These are phyloP conservation scores for Pseudocercospora fijiensis DNA, from an alignment of 2,329 filamentous ascomycete genomes.

Conservation along the genomic window DNA sequence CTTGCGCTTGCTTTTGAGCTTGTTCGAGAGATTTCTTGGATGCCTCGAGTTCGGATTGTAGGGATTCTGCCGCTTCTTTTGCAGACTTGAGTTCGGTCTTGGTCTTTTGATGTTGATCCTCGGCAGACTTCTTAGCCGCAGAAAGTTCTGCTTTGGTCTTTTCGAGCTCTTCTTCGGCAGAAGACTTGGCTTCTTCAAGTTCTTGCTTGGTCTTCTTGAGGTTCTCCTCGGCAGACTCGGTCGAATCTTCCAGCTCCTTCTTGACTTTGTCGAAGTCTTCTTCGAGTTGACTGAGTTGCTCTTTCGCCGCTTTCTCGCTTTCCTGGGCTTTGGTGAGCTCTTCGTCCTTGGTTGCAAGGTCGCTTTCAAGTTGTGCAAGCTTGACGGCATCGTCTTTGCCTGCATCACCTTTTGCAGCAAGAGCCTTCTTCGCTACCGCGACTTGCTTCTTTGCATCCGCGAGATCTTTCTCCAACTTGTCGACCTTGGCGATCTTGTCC, in stretches of 20 bases:
- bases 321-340: slow-evolving; percentile 16
- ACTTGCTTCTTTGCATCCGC: slow-evolving; percentile 16
- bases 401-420: background rate
- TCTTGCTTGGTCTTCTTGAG: slow-evolving; percentile 19
- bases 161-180: slow-evolving; percentile 1
- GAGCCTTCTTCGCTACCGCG: slow-evolving; percentile 7
- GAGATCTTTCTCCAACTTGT: slow-evolving; percentile 14
- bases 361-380: slow-evolving; percentile 2
- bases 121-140: background rate
- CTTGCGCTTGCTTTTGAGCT: background rate
- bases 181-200: slow-evolving; percentile 12
- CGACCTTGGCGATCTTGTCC: slow-evolving; percentile 17
- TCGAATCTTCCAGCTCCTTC: slow-evolving; percentile 14
- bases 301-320: slow-evolving; percentile 17
- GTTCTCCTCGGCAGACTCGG: slow-evolving; percentile 18
- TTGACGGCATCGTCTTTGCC: slow-evolving; percentile 2
- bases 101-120: background rate
- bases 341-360: background rate
- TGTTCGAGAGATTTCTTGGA: background rate
- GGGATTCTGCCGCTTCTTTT: background rate
- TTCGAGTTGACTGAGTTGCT: slow-evolving; percentile 13
- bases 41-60: background rate
- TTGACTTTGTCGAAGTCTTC: slow-evolving; percentile 13
- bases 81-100: background rate
- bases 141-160: slow-evolving; percentile 8